Evolutionary conservation across 352 stramenopile species (phyloP).

Genomic region (Phytophthora pisi): DNA sequence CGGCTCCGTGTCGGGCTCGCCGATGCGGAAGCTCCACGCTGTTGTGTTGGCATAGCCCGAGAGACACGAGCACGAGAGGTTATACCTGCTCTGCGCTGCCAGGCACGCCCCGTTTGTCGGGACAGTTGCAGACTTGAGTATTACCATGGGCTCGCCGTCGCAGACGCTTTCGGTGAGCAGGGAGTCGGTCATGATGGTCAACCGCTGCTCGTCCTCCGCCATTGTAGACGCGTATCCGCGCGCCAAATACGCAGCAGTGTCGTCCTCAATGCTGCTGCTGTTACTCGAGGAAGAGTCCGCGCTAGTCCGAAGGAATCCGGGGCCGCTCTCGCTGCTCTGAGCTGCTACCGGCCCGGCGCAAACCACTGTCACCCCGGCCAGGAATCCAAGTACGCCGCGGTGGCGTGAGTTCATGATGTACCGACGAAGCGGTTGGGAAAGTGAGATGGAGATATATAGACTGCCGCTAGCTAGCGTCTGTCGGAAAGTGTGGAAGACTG

Average conservation of each 20-base stretch:
- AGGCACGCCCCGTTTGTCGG: conserved; percentile 44
- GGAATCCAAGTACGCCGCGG: conserved; percentile 27
- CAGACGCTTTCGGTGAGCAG: conserved; percentile 45
- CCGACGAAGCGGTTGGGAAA: conserved; percentile 39
- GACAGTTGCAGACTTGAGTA: conserved; percentile 38
- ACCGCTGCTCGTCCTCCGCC: conserved; percentile 32
- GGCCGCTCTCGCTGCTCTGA: conserved; percentile 11
- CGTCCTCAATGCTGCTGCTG: conserved; percentile 13
- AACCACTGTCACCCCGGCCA: conserved; percentile 21
- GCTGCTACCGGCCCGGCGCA: background rate
- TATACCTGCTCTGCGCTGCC: conserved; percentile 35
- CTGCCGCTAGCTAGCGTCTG: conserved; percentile 8
- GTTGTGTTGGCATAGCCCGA: conserved; percentile 37
- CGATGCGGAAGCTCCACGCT: conserved; percentile 42
- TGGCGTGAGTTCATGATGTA: conserved; percentile 41
- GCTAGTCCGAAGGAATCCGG: background rate
- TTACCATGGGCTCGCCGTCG: conserved; percentile 40
- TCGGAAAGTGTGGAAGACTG: conserved; percentile 19
- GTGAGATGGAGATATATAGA: conserved; percentile 13
- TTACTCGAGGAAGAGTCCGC: conserved; percentile 1
- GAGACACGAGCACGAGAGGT: conserved; percentile 54
- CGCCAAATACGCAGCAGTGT: conserved; percentile 36
- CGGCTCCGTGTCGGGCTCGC: conserved; percentile 15
- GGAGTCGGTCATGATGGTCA: conserved; percentile 39
- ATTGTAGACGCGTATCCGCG: conserved; percentile 40